Evolutionary conservation across 1,284 basidiomycete species (phyloP), one percentile per base, ranked within the genome.

Genomic region (Mycena citricolor): DNA sequence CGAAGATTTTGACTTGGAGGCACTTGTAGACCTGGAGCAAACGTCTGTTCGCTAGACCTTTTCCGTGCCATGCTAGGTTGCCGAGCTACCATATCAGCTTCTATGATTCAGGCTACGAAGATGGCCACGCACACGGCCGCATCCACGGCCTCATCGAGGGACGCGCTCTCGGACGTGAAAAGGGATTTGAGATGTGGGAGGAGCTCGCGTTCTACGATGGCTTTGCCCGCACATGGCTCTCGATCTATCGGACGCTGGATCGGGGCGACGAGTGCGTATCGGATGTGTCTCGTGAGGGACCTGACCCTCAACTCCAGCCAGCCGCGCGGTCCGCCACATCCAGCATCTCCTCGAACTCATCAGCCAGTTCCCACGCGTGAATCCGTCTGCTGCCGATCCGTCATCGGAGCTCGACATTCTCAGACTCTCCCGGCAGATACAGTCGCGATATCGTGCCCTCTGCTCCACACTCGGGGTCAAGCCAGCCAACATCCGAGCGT

Each of bases 171-270:
- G 95, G 94, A 1, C 77, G 83, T 49, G 86, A 92, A 58, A 94
- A 97, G 61, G 92, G 90, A 0, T 97, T 86, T 63, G 92, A 95
- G 66, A 81, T 97, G 62, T 97, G 94, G 93, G 93, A 97, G 64
- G 95, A 98, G 63, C 76, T 98, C 5, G 94, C 90, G 2, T 97
- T 86, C 61, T 95, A 95, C 61, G 79, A 90, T 58, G 94, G 93
- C 3, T 86, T 87, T 59, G 90, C 91, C 4, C 53, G 59, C 40
- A 76, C 85, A 47, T 97, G 90, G 87, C 61, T 70, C 42, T 68
- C 70, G 1, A 61, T 83, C 42, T 70, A 68, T 31, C 57, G 62
- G 17, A 62, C 61, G 35, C 69, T 70, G 39, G 64, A 66, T 35
- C 59, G 58, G 14, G 58, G 58, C 12, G 71, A 79, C 49, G 75